phyloP scores from a whole-genome alignment of 2,329 filamentous ascomycete species.

The Phialocephala subalpina region DNA sequence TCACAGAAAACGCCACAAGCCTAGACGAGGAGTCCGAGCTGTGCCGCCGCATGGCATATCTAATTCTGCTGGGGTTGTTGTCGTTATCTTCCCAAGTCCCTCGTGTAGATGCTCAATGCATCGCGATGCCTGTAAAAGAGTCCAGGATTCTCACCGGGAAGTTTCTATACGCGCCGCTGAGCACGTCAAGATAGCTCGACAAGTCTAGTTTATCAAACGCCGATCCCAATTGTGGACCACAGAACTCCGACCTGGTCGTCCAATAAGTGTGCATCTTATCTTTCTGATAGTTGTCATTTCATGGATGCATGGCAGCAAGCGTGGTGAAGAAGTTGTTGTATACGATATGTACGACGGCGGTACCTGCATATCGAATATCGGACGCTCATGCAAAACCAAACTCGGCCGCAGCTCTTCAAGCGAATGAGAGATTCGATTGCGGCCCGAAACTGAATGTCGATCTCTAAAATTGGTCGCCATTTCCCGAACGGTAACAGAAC shows the following conservation, averaged over 20 bases:
- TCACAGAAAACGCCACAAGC: not conserved
- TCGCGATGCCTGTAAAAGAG: not conserved
- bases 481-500: not conserved
- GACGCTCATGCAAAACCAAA: not conserved
- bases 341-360: not conserved
- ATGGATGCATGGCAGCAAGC: not conserved
- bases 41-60: not conserved
- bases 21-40: not conserved
- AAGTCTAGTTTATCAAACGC: not conserved
- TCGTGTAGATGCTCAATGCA: not conserved
- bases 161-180: not conserved
- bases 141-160: not conserved
- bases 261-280: not conserved
- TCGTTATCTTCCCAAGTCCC: not conserved
- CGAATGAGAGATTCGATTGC: not conserved
- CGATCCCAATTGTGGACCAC: slow-evolving; percentile 2
- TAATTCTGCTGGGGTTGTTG: not conserved
- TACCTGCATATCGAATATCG: not conserved
- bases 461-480: not conserved
- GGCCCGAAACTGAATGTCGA: not conserved
- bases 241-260: not conserved
- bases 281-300: not conserved
- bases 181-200: not conserved
- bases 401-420: not conserved
- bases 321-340: not conserved